Percentiles rank a stretch among this genome's conserved stretches.
Evolutionary conservation across 257 asterid genomes (phyloP).

Genomic region (Penstemon newberryi): DNA sequence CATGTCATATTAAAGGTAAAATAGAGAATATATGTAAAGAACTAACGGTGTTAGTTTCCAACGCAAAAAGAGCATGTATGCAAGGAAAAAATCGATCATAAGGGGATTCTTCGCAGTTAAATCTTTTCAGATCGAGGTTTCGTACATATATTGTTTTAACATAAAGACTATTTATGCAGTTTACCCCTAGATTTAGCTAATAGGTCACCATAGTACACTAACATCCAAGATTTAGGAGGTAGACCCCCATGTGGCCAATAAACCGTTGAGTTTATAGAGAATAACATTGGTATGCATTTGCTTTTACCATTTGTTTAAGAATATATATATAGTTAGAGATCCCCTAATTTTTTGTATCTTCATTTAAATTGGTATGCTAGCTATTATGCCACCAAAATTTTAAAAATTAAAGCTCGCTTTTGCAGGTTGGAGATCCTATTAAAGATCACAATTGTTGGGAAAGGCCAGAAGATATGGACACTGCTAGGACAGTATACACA

Average conservation of each 20-base stretch:
- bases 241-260: conserved; percentile 8
- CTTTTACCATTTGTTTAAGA: background rate
- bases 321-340: no score
- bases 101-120: no score
- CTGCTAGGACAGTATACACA: conserved; percentile 75
- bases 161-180: no score
- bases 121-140: no score
- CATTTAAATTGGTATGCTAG: background rate
- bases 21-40: no score
- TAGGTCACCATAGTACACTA: conserved; percentile 10
- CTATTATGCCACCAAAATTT: background rate
- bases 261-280: background rate
- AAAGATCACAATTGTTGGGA: conserved; percentile 94
- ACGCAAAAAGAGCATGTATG: no score
- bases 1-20: no score
- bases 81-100: no score
- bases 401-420: background rate
- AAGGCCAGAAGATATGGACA: conserved; percentile 99
- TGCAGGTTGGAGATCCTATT: conserved; percentile 92
- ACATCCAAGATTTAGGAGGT: conserved; percentile 9
- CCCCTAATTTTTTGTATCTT: background rate
- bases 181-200: conserved; percentile 4
- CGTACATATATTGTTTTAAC: no score
- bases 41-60: no score
- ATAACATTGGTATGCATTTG: background rate